phyloP scores from a whole-genome alignment of 352 stramenopile species.

The Phytopythium delawarense region DNA sequence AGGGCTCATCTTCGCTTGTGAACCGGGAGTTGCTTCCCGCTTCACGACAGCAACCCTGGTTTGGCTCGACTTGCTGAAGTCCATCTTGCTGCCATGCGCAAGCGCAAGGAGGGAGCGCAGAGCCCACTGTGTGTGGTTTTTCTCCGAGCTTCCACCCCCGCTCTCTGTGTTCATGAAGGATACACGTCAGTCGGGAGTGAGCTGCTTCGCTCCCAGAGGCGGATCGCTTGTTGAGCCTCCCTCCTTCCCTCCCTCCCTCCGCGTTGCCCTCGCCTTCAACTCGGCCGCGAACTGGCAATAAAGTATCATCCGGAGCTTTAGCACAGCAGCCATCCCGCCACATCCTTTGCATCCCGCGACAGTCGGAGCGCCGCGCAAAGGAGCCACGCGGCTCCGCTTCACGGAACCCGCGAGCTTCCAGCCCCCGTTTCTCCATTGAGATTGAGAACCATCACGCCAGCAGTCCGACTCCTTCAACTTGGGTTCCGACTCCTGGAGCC shows the following conservation, averaged over 20 bases:
- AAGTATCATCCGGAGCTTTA: no score
- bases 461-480: not conserved
- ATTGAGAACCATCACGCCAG: not conserved
- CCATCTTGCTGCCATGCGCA: not conserved
- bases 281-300: no score
- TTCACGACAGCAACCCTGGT: no score
- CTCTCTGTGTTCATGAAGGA: constrained; percentile 1
- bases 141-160: not conserved
- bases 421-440: not conserved
- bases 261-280: not conserved
- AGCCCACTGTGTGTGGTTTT: not conserved
- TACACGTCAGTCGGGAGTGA: not conserved
- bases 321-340: not conserved
- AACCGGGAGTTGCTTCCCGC: no score
- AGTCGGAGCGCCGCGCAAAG: not conserved
- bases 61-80: no score
- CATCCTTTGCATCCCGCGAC: constrained; percentile 1
- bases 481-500: no score
- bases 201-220: no score
- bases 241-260: not conserved
- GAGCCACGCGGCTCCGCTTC: not conserved
- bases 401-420: not conserved
- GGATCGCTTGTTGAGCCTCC: no score
- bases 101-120: not conserved
- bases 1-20: not conserved